Base-by-base conservation (phyloP, 1,284 basidiomycete genomes). In the Irpex rosettiformis region DNA sequence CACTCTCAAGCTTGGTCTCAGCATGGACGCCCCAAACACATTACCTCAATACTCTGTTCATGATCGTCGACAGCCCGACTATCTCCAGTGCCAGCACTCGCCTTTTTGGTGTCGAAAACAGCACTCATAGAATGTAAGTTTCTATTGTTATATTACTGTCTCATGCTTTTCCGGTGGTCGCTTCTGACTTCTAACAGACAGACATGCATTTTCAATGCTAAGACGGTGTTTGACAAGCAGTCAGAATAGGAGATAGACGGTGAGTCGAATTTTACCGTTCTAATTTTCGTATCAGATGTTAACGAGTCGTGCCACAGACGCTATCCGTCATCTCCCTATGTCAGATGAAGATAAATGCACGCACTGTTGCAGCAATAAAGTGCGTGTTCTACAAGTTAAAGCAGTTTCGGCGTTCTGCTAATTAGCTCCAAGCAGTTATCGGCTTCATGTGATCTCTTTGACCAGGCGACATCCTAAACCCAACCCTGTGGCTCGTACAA, bases 191-290 rank as follows among this genome's bases (percentile, higher is more conserved):
- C 83, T 52, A 82, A 87, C 60, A 79, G 79, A 42, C 72, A 75
- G 16, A 79, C 77, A 49, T 81, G 83, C 68, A 81, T 81, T 22
- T 89, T 85, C 72, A 92, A 91, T 67, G 84, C 89, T 45, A 90
- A 89, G 27, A 91, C 93, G 84, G 86, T 94, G 83, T 77, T 94
- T 61, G 93, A 95, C 66, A 89, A 94, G 71, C 91, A 94, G 69
- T 74, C 94, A 64, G 93, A 95, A 67, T 86, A 92, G 72, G 92
- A 94, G 71, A 91, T 94, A 84, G 86, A 94, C 66, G 93, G 91
- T 94, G 65, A 67, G 88, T 80, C 54, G 55, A 55, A 45, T 59
- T 58, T 22, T 40, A 63, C 13, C 29, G 30, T 8, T 22, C 33
- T 10, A 25, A 56, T n/a, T n/a, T n/a, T 21, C n/a, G 42, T 59